Evolutionary conservation across 352 stramenopile species (phyloP).

Genomic region (Phytophthora lateralis): DNA sequence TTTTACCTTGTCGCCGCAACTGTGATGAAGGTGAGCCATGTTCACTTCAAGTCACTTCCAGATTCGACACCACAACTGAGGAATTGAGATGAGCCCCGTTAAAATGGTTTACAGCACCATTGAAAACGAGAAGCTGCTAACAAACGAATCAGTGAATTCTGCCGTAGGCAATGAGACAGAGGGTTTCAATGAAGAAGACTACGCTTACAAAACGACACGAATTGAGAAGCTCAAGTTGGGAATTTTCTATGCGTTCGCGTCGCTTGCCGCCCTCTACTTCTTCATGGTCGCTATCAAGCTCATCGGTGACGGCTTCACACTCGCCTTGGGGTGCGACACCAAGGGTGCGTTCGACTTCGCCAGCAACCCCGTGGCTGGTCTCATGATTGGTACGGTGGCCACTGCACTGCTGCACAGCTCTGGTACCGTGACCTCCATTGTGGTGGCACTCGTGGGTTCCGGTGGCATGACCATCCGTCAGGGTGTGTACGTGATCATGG

Average conservation of each 20-base stretch:
- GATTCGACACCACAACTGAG: background rate
- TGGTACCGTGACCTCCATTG: constrained; percentile 72
- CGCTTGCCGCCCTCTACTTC: constrained; percentile 65
- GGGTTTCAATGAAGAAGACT: background rate
- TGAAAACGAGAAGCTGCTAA: background rate
- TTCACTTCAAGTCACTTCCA: background rate
- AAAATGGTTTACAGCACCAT: background rate
- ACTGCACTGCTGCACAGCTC: constrained; percentile 74
- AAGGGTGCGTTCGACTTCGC: constrained; percentile 63
- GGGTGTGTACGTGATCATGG: constrained; percentile 90
- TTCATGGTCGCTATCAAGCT: constrained; percentile 52
- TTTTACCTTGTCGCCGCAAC: background rate
- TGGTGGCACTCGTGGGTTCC: constrained; percentile 60
- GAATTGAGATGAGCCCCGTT: background rate
- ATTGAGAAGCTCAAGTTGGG: constrained; percentile 30
- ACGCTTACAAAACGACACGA: constrained; percentile 7
- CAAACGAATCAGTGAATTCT: background rate
- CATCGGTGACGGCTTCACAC: constrained; percentile 47
- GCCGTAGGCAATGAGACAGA: background rate
- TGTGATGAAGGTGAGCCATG: background rate
- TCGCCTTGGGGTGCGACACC: constrained; percentile 58
- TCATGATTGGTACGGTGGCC: constrained; percentile 73
- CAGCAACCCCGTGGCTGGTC: constrained; percentile 62
- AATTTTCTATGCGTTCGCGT: constrained; percentile 13
- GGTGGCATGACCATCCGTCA: constrained; percentile 68